Conservation (phyloP, 2,329 filamentous ascomycete species). For the Colletotrichum trifolii region DNA sequence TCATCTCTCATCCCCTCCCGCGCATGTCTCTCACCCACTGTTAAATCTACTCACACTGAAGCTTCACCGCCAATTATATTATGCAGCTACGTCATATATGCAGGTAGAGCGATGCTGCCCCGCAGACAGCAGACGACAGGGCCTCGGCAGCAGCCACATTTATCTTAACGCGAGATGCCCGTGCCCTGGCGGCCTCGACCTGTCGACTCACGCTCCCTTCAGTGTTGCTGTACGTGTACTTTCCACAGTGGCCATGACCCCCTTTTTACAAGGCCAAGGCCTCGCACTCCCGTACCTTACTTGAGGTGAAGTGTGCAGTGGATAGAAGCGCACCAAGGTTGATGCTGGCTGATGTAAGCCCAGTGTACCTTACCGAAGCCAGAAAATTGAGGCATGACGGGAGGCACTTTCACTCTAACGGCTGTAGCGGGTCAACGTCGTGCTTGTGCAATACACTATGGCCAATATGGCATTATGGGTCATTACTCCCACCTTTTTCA, state of each 20-base stretch:
- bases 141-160: conserved; percentile 20
- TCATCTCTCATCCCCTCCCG: not conserved
- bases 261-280: not conserved
- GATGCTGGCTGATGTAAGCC: conserved; percentile 33
- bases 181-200: not conserved
- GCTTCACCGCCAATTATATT: not conserved
- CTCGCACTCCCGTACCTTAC: too few relatives aligned
- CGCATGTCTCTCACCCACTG: not conserved
- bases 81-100: conserved; percentile 31
- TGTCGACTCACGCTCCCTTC: conserved; percentile 5
- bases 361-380: conserved; percentile 24
- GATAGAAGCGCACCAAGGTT: conserved; percentile 3
- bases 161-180: conserved; percentile 12
- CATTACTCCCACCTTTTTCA: conserved; percentile 33
- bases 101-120: conserved; percentile 25
- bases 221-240: not conserved
- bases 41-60: conserved; percentile 1
- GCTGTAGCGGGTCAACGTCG: too few relatives aligned
- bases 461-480: conserved; percentile 33
- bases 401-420: conserved; percentile 12
- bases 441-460: not conserved
- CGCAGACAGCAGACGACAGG: conserved; percentile 26
- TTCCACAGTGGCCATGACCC: not conserved
- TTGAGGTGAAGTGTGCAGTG: too few relatives aligned
- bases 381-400: conserved; percentile 17